phyloP scores from a whole-genome alignment of 2,329 filamentous ascomycete species.

The Verticillium dahliae region DNA sequence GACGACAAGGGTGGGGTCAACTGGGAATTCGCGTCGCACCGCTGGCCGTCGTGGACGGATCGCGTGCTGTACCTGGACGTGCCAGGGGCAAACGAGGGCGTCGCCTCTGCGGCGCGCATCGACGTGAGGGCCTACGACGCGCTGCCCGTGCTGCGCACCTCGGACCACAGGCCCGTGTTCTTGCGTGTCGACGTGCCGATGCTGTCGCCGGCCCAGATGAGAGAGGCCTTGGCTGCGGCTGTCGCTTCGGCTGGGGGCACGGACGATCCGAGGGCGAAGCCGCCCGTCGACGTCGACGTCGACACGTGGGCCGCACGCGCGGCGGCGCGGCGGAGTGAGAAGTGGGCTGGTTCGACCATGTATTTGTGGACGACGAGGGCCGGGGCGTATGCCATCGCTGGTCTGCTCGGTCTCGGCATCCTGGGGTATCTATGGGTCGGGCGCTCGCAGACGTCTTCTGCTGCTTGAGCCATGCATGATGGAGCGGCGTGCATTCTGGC shows the following conservation, averaged over 20 bases:
- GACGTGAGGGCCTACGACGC: constrained; percentile 63
- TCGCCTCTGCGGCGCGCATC: constrained; percentile 38
- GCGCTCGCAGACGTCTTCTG: neutral
- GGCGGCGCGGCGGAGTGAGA: constrained; percentile 37
- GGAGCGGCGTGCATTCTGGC: neutral
- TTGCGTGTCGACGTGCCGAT: constrained; percentile 64
- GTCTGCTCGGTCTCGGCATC: constrained; percentile 32
- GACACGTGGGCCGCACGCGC: constrained; percentile 47
- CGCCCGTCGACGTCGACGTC: constrained; percentile 47
- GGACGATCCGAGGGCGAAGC: constrained; percentile 33
- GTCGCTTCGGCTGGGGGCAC: neutral
- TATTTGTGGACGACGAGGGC: constrained; percentile 47
- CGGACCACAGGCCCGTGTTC: constrained; percentile 82
- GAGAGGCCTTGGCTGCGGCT: constrained; percentile 19
- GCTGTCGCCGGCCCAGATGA: constrained; percentile 31
- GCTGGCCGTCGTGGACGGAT: constrained; percentile 93
- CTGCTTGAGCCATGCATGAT: constrained; percentile 8
- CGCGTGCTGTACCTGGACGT: constrained; percentile 72
- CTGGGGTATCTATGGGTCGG: constrained; percentile 36
- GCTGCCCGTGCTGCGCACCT: constrained; percentile 72
- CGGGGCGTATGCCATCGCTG: constrained; percentile 38
- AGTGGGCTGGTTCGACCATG: constrained; percentile 47
- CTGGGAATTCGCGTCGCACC: constrained; percentile 73
- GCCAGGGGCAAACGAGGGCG: constrained; percentile 20
- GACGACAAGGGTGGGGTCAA: constrained; percentile 31